Percentiles rank a stretch among this genome's conserved stretches.
Conservation (phyloP, 2,329 filamentous ascomycete genomes). For the Teratosphaeria epicoccoides region DNA sequence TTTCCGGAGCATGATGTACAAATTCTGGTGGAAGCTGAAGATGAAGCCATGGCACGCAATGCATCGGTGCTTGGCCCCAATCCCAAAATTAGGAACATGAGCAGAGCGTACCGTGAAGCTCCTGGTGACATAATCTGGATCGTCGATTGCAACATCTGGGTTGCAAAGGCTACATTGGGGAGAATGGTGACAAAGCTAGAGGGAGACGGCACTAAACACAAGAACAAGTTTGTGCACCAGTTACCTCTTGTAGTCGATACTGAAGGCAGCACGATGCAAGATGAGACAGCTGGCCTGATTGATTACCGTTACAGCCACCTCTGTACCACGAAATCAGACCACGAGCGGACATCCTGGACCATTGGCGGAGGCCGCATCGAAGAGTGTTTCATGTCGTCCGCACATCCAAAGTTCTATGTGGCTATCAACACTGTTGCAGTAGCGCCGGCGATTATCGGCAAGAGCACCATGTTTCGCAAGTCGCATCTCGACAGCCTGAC, state of each 20-base stretch:
- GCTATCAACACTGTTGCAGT: slow-evolving; percentile 89
- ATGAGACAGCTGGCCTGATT: slow-evolving; percentile 15
- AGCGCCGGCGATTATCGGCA: slow-evolving; percentile 89
- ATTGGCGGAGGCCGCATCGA: slow-evolving; percentile 71
- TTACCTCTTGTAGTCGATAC: slow-evolving; percentile 81
- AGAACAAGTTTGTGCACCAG: slow-evolving; percentile 87
- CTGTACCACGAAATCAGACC: slow-evolving; percentile 5
- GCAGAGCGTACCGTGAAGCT: slow-evolving; percentile 79
- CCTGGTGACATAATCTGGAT: slow-evolving; percentile 87
- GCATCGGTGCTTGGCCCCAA: slow-evolving; percentile 67
- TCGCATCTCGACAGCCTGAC: slow-evolving; percentile 74
- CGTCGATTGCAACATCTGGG: slow-evolving; percentile 93
- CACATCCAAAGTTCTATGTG: slow-evolving; percentile 94
- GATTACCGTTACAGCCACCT: slow-evolving; percentile 1
- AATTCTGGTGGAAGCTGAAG: slow-evolving; percentile 72
- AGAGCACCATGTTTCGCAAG: slow-evolving; percentile 96
- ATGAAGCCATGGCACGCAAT: slow-evolving; percentile 52
- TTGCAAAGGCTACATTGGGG: slow-evolving; percentile 64
- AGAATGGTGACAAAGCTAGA: slow-evolving; percentile 82
- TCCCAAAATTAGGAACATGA: slow-evolving; percentile 97
- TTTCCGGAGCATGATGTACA: slow-evolving; percentile 61
- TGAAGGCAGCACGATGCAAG: slow-evolving; percentile 16
- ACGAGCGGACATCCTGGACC: slow-evolving; percentile 14
- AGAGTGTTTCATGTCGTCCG: slow-evolving; percentile 86
- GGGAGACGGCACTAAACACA: slow-evolving; percentile 47